A percentile compares a stretch with the other conserved stretches of the same genome.
These are phyloP conservation scores for Truncatella angustata DNA, from an alignment of 2,329 filamentous ascomycete genomes.

Conservation along the genomic window DNA sequence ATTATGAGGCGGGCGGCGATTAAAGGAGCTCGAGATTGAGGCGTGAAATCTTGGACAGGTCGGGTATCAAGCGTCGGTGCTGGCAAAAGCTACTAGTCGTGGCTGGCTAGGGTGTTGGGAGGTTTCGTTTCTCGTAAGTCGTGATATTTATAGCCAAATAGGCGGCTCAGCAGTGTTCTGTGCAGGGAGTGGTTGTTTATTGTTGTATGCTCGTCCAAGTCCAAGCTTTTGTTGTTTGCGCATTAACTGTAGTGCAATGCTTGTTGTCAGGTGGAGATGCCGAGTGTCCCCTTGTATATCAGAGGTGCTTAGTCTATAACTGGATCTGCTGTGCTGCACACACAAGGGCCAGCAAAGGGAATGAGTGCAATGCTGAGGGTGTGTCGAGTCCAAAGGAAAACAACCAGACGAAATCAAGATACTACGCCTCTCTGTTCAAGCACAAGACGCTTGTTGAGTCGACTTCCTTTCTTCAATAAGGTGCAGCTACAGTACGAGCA, in stretches of 20 bases:
- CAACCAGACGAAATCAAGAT: not conserved
- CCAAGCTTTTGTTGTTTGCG: too few species aligned
- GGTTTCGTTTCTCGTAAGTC: not conserved
- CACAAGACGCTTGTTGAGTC: too few species aligned
- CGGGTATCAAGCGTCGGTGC: not conserved
- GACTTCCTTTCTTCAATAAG: too few species aligned
- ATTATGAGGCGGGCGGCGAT: constrained; percentile 26
- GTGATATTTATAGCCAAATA: not conserved
- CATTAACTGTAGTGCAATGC: too few species aligned
- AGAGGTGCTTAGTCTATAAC: constrained; percentile 22
- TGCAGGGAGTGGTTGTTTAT: too few species aligned
- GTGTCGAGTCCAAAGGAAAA: not conserved
- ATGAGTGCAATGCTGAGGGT: not conserved
- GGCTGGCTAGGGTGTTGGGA: not conserved
- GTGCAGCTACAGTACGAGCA: too few species aligned
- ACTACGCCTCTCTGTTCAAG: not conserved
- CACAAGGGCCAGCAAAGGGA: too few species aligned
- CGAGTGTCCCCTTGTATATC: constrained; percentile 13
- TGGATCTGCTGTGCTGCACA: too few species aligned
- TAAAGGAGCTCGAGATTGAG: not conserved
- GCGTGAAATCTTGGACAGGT: not conserved
- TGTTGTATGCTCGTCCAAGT: too few species aligned
- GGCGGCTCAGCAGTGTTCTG: too few species aligned
- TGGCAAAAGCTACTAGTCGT: too few species aligned
- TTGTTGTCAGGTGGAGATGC: constrained; percentile 12